Percentiles rank a stretch among this genome's conserved stretches.
phyloP scores from a whole-genome alignment of 2,329 filamentous ascomycete species.

The Chaetomiaceae sp. region DNA sequence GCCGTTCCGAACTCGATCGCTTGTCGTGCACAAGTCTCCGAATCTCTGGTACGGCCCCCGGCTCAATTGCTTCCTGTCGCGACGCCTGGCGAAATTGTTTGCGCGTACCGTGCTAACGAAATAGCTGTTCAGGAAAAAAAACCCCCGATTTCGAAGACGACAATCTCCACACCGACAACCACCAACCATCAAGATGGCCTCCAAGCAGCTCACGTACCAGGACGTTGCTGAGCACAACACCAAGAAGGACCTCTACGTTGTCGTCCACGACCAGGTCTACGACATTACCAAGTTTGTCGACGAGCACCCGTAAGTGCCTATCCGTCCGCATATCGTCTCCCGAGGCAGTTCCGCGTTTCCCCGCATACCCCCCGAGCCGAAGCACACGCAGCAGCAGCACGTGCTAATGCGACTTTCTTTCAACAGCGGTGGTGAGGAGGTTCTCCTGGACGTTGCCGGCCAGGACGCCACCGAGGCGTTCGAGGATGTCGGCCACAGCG shows the following conservation, averaged over 20 bases:
- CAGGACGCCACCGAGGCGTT: constrained; percentile 98
- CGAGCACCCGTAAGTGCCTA: constrained; percentile 76
- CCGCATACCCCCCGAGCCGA: constrained; percentile 13
- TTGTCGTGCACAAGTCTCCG: constrained; percentile 15
- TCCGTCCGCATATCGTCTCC: constrained; percentile 8
- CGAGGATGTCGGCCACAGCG: constrained; percentile 98
- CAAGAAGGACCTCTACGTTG: constrained; percentile 90
- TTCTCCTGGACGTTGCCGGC: constrained; percentile 90
- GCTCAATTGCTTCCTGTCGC: constrained; percentile 7
- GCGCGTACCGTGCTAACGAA: constrained; percentile 18
- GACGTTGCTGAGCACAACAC: constrained; percentile 81
- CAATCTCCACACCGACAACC: constrained; percentile 14
- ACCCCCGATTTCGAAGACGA: constrained; percentile 10
- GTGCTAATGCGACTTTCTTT: constrained; percentile 26
- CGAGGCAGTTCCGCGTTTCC: constrained; percentile 7
- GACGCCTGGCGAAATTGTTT: background rate
- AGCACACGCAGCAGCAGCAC: background rate
- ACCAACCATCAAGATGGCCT: constrained; percentile 36
- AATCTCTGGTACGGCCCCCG: constrained; percentile 11
- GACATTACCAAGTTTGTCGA: constrained; percentile 84
- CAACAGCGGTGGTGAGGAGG: constrained; percentile 90
- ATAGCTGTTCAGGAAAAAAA: constrained; percentile 21
- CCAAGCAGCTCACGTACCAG: constrained; percentile 64
- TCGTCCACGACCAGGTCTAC: constrained; percentile 97
- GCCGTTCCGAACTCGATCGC: constrained; percentile 2